Evolutionary conservation across 768 basidiomycete species (phyloP).

Genomic region (Macrolepiota dolichaula): DNA sequence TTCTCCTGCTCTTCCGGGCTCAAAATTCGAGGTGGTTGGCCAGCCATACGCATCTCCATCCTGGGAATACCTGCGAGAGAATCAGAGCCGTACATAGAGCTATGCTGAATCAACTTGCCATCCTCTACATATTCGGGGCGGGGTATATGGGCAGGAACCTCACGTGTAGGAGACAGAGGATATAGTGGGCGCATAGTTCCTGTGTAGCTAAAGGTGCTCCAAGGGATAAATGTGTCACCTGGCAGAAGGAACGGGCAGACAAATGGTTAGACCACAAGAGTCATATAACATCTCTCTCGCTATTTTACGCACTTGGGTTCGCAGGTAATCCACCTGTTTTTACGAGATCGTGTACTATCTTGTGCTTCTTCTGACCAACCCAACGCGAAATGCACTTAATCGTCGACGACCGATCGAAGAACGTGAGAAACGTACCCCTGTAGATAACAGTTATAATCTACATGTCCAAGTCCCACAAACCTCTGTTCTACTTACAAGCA

Average conservation of each 20-base stretch:
- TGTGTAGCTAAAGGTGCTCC: slow-evolving; percentile 73
- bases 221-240: slow-evolving; percentile 82
- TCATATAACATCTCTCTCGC: not conserved
- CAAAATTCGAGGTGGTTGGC: slow-evolving; percentile 65
- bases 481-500: slow-evolving; percentile 63
- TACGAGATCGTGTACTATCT: slow-evolving; percentile 67
- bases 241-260: not conserved
- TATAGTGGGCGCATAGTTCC: slow-evolving; percentile 80
- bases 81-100: slow-evolving; percentile 7
- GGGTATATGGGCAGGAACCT: slow-evolving; percentile 79
- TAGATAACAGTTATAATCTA: slow-evolving; percentile 10
- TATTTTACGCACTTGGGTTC: not conserved
- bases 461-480: slow-evolving; percentile 4
- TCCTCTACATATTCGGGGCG: slow-evolving; percentile 83
- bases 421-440: slow-evolving; percentile 30
- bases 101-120: slow-evolving; percentile 25
- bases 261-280: not conserved
- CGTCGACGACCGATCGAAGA: not conserved
- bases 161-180: slow-evolving; percentile 77
- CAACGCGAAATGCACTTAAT: not conserved
- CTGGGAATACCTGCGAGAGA: slow-evolving; percentile 48
- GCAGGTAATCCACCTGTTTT: slow-evolving; percentile 22
- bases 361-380: slow-evolving; percentile 73
- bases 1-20: slow-evolving; percentile 77
- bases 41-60: slow-evolving; percentile 53